Base-by-base conservation (phyloP, 768 basidiomycete genomes). In the Amanita muscaria region DNA sequence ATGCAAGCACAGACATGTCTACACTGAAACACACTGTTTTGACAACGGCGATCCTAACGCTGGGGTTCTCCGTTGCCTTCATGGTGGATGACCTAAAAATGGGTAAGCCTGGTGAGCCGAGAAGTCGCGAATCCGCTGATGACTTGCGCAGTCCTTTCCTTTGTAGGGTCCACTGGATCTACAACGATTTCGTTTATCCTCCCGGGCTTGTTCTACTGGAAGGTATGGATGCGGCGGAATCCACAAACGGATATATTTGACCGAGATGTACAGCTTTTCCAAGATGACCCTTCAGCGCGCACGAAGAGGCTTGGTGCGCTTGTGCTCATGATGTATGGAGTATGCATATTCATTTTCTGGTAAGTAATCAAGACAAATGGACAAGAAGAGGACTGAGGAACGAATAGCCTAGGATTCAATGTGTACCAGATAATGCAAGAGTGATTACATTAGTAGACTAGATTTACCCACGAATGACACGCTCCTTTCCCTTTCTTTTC, bases 151-250 rank as follows among this genome's bases (percentile, higher is more conserved):
- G 94, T 98, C 11, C 72, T 98, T 25, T 89, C 91, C 3, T 96
- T 99, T 58, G 94, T 99, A 29, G 96, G 96, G 1, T 84, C 91
- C 18, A 97, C 92, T 1, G 96, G 96, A 10, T 94, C 90, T 11
- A 96, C 93, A 19, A 94, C 92, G 15, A 90, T 98, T 47, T 92
- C 89, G 1, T 98, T 97, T 65, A 96, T 98, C 56, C 73, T 96
- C 27, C 93, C 92, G 0, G 92, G 90, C 2, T 64, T 92, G 40
- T 86, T 96, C 58, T 96, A 88, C 67, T 97, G 89, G 83, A 83
- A 88, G 83, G 87, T 84, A 52, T 52, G 65, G 45, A 12, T 31
- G 22, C 48, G 35, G 21, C 22, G 25, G 31, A 32, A 37, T n/a
- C 38, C 32, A 39, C 16, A 15, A 34, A 36, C 44, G 30, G 44